Evolutionary conservation across 306 rosid species (phyloP).

Genomic region (Parietaria judaica): DNA sequence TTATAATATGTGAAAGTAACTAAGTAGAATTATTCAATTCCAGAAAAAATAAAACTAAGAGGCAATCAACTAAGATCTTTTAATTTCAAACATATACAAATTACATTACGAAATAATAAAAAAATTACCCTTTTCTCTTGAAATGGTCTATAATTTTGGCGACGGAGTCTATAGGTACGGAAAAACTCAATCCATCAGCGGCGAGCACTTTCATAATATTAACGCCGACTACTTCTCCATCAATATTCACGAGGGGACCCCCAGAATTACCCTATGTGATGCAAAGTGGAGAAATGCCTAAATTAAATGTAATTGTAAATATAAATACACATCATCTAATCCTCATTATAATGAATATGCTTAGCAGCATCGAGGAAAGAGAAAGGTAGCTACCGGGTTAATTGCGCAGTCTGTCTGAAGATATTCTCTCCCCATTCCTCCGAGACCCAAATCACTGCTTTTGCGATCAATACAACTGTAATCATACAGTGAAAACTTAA

Average conservation of each 20-base stretch:
- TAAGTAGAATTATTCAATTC: too few species aligned
- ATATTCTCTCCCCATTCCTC: constrained; percentile 67
- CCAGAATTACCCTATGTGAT: constrained; percentile 82
- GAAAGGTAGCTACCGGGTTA: constrained; percentile 39
- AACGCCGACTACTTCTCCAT: constrained; percentile 87
- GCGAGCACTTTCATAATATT: constrained; percentile 61
- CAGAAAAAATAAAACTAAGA: too few species aligned
- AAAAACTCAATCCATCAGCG: constrained; percentile 86
- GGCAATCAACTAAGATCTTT: too few species aligned
- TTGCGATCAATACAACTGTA: constrained; percentile 77
- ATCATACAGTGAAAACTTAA: neutral
- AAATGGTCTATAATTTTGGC: constrained; percentile 65
- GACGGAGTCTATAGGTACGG: constrained; percentile 75
- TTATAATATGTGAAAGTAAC: too few species aligned
- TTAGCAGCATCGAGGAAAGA: constrained; percentile 7
- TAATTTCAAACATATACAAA: too few species aligned
- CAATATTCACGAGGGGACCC: constrained; percentile 82
- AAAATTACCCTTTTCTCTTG: constrained; percentile 64
- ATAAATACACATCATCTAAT: neutral
- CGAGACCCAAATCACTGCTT: constrained; percentile 89
- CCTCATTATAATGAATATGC: neutral
- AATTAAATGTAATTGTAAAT: neutral
- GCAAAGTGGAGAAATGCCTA: neutral
- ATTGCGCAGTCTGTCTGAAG: constrained; percentile 79
- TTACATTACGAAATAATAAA: neutral